A percentile compares a stretch with the other conserved stretches of the same genome.
These are phyloP conservation scores for Fraxinus velutina DNA, from an alignment of 305 asterid species.

Conservation along the genomic window DNA sequence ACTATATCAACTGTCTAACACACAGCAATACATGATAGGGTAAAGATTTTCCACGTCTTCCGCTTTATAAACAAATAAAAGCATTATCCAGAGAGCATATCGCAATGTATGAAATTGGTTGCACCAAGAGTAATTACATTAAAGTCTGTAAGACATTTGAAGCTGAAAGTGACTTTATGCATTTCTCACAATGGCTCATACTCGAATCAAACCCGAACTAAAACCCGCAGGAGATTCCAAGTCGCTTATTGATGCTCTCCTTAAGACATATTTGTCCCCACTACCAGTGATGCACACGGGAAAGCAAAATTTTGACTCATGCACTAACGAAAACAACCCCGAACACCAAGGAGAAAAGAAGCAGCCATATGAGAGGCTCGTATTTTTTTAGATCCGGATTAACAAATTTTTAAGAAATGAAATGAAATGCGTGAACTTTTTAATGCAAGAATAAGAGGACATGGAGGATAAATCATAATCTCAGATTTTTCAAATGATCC, in stretches of 20 bases:
- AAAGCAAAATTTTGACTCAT: background rate
- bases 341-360: background rate
- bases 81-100: background rate
- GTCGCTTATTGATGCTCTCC: background rate
- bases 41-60: background rate
- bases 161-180: background rate
- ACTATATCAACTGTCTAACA: background rate
- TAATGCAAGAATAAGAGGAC: background rate
- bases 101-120: background rate
- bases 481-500: background rate
- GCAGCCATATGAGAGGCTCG: background rate
- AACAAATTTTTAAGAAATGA: background rate
- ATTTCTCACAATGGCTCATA: background rate
- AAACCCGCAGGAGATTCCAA: background rate
- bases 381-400: background rate
- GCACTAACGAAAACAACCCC: background rate
- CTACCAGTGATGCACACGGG: background rate
- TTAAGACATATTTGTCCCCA: background rate
- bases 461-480: background rate
- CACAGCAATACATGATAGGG: background rate
- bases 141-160: background rate
- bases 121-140: background rate
- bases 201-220: background rate
- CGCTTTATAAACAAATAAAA: background rate
- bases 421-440: background rate